phyloP scores from a whole-genome alignment of 345 rosid species.

The Hibiscus tridactylites region DNA sequence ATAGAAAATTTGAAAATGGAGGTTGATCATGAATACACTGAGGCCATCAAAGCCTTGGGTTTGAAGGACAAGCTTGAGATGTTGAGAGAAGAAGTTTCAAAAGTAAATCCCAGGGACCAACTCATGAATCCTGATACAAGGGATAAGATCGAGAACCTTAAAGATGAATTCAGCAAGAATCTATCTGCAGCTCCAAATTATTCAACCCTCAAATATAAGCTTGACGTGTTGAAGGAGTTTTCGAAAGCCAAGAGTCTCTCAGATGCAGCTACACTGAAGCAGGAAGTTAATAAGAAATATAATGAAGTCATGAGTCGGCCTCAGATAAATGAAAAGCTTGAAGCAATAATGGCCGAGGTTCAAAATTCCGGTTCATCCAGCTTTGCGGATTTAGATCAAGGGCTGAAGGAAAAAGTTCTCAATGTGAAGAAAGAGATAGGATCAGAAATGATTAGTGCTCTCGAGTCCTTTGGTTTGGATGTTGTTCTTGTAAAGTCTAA shows the following conservation, averaged over 20 bases:
- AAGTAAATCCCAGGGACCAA: slow-evolving; percentile 43
- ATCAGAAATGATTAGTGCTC: slow-evolving; percentile 39
- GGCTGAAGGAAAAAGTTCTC: slow-evolving; percentile 42
- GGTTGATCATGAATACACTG: slow-evolving; percentile 59
- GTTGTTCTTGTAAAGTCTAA: slow-evolving; percentile 34
- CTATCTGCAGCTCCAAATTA: slow-evolving; percentile 55
- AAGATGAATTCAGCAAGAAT: slow-evolving; percentile 44
- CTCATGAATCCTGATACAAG: slow-evolving; percentile 45
- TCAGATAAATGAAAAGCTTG: slow-evolving; percentile 55
- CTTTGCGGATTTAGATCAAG: slow-evolving; percentile 44
- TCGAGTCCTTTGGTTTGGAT: slow-evolving; percentile 55
- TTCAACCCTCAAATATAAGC: slow-evolving; percentile 51
- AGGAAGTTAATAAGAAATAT: slow-evolving; percentile 49
- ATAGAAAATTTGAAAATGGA: slow-evolving; percentile 57
- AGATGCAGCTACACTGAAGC: slow-evolving; percentile 28
- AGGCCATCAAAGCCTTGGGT: slow-evolving; percentile 57
- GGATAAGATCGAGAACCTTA: slow-evolving; percentile 58
- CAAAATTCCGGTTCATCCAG: slow-evolving; percentile 39
- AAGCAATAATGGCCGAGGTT: slow-evolving; percentile 48
- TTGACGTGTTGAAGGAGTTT: slow-evolving; percentile 63
- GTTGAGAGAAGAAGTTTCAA: slow-evolving; percentile 43
- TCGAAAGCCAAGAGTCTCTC: slow-evolving; percentile 43
- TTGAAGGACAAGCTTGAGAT: slow-evolving; percentile 38
- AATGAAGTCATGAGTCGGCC: slow-evolving; percentile 48
- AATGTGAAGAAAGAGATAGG: slow-evolving; percentile 42